Evolutionary conservation across 1,284 basidiomycete genomes (phyloP), one percentile per base, ranked within the genome.

Genomic region (Hypsizygus ulmarius): DNA sequence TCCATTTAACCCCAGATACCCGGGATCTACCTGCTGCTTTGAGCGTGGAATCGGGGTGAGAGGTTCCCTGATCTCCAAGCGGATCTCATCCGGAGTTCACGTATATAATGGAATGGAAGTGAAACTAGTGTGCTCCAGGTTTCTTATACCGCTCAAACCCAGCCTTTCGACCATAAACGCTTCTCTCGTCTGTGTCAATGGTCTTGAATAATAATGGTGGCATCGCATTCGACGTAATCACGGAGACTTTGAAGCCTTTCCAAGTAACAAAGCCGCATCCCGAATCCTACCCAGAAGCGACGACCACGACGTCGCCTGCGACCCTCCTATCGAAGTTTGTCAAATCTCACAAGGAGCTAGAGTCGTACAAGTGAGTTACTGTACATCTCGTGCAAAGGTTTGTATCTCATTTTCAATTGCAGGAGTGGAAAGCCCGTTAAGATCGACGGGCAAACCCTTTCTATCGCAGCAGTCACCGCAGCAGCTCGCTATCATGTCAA

Each of bases 381-480:
- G 3, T 55, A 9, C 30, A 29, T 29, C 12, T n/a, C 29, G 16
- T 19, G 27, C 41, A 14, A 12, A 33, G 11, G 6, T 36, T 14
- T 15, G 30, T 7, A 37, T 32, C 28, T 39, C 39, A 29, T 45
- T 43, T 39, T 43, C 38, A 41, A 44, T 44, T 46, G 21, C 12
- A 50, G 77, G 75, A 57, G 77, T 43, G 81, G 83, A 1, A 70
- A 72, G 30, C 60, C 78, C 2, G 73, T 91, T 52, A 68, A 73
- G 12, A 71, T 93, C 45, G 80, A 87, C 50, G 90, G 90, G 3
- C 72, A 84, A 55, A 75, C 70, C 2, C 73, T 93, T 34, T 79
- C 87, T 2, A 75, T 90, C 40, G 78, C 87, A 7, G 85, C 83
- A 33, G 78, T 93, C 11, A 75, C 82, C 10, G 87, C 86, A 4